Percentiles rank a stretch among this genome's conserved stretches.
These are phyloP conservation scores for Maudiozyma saulgeensis DNA, from an alignment of 805 yeast species.

Conservation along the genomic window DNA sequence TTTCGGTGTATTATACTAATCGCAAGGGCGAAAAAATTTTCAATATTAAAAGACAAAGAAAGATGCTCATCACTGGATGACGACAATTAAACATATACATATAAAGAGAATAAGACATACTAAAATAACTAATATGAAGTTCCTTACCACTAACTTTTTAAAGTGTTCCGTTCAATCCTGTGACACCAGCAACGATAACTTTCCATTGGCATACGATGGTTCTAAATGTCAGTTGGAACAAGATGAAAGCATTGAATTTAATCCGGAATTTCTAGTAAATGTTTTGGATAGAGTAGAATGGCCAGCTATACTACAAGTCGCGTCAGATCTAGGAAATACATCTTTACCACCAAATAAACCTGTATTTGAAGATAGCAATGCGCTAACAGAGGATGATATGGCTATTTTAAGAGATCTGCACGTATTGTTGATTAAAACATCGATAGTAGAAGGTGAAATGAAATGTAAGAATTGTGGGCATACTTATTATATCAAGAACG, in stretches of 20 bases:
- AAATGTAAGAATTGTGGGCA: slow-evolving; percentile 78
- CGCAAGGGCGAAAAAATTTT: too few relatives aligned
- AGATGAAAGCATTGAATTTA: slow-evolving; percentile 66
- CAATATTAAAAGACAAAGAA: too few relatives aligned
- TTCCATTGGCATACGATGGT: slow-evolving; percentile 60
- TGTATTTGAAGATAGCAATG: slow-evolving; percentile 24
- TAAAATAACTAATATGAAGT: slow-evolving; percentile 53
- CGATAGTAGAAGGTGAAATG: slow-evolving; percentile 83
- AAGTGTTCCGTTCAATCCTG: slow-evolving; percentile 85
- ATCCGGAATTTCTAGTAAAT: slow-evolving; percentile 67
- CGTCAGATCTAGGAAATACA: slow-evolving; percentile 61
- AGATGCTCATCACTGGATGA: too few relatives aligned
- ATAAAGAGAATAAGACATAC: background rate
- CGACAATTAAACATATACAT: too few relatives aligned
- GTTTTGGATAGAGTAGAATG: slow-evolving; percentile 81
- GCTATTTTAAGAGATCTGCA: slow-evolving; percentile 67
- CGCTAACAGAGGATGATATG: slow-evolving; percentile 32
- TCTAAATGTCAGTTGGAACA: slow-evolving; percentile 58
- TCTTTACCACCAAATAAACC: slow-evolving; percentile 56
- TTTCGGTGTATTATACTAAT: too few relatives aligned
- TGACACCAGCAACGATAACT: slow-evolving; percentile 61
- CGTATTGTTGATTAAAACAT: slow-evolving; percentile 70
- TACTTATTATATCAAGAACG: slow-evolving; percentile 79
- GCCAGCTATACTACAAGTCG: slow-evolving; percentile 73
- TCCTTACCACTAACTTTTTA: slow-evolving; percentile 91